phyloP scores from a whole-genome alignment of 2,329 filamentous ascomycete species.

The Talaromyces sp. region DNA sequence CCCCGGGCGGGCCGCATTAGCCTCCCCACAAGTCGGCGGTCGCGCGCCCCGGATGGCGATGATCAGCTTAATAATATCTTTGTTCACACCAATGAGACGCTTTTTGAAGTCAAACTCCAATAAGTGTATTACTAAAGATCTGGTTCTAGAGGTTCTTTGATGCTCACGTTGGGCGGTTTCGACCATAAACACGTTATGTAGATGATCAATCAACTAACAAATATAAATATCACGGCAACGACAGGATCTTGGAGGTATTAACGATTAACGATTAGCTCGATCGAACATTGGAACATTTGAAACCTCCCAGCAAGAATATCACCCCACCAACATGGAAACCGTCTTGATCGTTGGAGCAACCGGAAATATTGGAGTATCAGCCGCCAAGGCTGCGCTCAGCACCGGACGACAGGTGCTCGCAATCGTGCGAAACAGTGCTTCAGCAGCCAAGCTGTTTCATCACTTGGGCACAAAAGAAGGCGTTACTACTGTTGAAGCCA shows the following conservation, averaged over 20 bases:
- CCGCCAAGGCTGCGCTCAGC: background rate
- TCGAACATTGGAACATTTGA: background rate
- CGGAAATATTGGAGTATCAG: slow-evolving; percentile 7
- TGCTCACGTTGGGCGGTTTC: background rate
- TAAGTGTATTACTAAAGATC: background rate
- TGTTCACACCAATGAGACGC: background rate
- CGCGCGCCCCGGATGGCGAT: background rate
- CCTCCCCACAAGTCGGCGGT: background rate
- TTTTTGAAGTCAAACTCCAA: background rate
- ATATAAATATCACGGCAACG: background rate
- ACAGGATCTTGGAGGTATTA: background rate
- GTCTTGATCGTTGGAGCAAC: slow-evolving; percentile 8
- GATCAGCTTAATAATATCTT: background rate
- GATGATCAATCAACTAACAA: background rate
- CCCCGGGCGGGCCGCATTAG: background rate
- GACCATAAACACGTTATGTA: background rate
- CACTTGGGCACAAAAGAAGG: slow-evolving; percentile 4
- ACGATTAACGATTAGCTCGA: background rate
- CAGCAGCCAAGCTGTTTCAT: slow-evolving; percentile 5
- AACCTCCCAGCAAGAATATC: background rate
- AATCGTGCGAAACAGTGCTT: slow-evolving; percentile 6
- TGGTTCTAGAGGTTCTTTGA: background rate
- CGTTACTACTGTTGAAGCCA: slow-evolving; percentile 3
- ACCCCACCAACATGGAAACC: slow-evolving; percentile 4
- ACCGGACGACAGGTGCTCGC: slow-evolving; percentile 3